These are phyloP conservation scores for Ophiostoma ulmi DNA, from an alignment of 2,329 filamentous ascomycete species.

Conservation along the genomic window DNA sequence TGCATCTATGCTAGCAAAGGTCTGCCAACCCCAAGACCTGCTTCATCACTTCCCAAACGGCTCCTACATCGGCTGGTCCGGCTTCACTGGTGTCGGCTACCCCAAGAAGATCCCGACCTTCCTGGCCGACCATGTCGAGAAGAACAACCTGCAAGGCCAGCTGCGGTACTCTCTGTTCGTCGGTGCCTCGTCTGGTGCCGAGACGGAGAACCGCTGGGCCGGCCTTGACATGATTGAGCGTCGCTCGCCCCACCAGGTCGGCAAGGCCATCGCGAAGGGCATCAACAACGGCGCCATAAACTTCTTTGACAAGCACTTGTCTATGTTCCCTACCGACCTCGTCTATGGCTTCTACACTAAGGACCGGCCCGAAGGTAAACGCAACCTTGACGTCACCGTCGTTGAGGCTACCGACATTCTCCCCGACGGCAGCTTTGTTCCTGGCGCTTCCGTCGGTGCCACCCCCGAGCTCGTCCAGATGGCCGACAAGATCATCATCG, in stretches of 20 bases:
- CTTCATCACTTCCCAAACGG: constrained; percentile 77
- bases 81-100: constrained; percentile 86
- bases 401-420: constrained; percentile 84
- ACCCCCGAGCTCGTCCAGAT: constrained; percentile 83
- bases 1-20: constrained; percentile 73
- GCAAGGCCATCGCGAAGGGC: constrained; percentile 82
- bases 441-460: constrained; percentile 78
- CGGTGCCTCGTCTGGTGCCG: constrained; percentile 80
- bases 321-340: constrained; percentile 84
- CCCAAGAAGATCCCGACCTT: constrained; percentile 82
- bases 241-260: constrained; percentile 79
- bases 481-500: constrained; percentile 89
- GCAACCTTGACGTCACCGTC: constrained; percentile 74
- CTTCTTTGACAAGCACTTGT: constrained; percentile 90
- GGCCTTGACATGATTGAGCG: constrained; percentile 83
- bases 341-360: constrained; percentile 85
- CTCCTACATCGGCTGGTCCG: constrained; percentile 85
- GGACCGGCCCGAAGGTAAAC: constrained; percentile 65
- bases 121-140: constrained; percentile 82
- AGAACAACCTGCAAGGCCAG: constrained; percentile 77
- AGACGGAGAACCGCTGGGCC: constrained; percentile 93
- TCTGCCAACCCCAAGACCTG: constrained; percentile 73
- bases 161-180: constrained; percentile 84
- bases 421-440: constrained; percentile 82
- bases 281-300: constrained; percentile 86